Percentiles rank a stretch among this genome's conserved stretches.
phyloP scores from a whole-genome alignment of 306 rosid species.

The Vachellia pachyceras region DNA sequence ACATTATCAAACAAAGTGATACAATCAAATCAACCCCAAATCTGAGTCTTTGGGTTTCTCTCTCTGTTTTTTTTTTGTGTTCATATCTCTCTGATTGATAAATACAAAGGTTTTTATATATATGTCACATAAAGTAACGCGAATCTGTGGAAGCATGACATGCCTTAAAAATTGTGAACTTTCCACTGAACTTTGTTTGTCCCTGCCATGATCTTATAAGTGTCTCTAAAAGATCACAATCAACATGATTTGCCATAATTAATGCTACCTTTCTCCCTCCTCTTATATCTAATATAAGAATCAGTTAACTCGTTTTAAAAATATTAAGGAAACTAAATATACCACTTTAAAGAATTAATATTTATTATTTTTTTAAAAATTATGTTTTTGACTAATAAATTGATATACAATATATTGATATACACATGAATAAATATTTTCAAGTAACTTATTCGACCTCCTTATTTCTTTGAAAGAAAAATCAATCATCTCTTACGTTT shows the following conservation, averaged over 20 bases:
- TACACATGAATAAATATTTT: too few species aligned
- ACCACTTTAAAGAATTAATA: too few species aligned
- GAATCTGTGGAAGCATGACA: conserved; percentile 31
- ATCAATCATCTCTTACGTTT: too few species aligned
- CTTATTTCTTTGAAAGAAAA: too few species aligned
- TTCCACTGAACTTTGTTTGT: conserved; percentile 36
- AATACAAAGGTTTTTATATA: background rate
- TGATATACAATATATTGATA: too few species aligned
- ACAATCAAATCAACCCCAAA: conserved; percentile 35
- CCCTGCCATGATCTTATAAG: conserved; percentile 33
- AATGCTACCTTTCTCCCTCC: too few species aligned
- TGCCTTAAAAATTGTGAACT: conserved; percentile 33
- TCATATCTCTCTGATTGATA: background rate
- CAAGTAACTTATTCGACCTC: too few species aligned
- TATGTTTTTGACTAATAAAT: too few species aligned
- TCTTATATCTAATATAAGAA: too few species aligned
- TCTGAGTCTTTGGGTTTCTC: background rate
- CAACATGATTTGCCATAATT: conserved; percentile 11
- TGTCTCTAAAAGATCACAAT: conserved; percentile 35
- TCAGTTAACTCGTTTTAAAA: too few species aligned
- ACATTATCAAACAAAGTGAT: conserved; percentile 20
- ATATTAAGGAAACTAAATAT: too few species aligned
- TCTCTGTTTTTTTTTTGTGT: background rate
- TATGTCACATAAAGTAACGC: background rate
- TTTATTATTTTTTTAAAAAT: too few species aligned